A percentile compares a stretch with the other conserved stretches of the same genome.
phyloP scores from a whole-genome alignment of 345 rosid genomes.

The Tarenaya hassleriana region DNA sequence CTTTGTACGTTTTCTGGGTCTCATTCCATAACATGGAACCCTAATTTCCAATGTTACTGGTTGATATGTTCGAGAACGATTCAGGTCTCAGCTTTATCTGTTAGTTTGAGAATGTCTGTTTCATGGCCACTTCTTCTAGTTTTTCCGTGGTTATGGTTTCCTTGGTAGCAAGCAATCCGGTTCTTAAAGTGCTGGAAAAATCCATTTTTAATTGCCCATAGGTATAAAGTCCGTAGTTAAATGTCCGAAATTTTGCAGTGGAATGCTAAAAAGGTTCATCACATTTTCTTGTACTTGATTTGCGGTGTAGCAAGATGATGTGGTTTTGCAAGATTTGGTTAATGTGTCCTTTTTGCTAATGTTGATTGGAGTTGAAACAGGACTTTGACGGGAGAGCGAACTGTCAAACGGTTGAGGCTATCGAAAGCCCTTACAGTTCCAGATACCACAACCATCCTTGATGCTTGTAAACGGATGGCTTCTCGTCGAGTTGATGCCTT shows the following conservation, averaged over 20 bases:
- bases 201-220: too few relatives aligned
- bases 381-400: slow-evolving; percentile 77
- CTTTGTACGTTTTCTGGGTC: slow-evolving; percentile 37
- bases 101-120: slow-evolving; percentile 4
- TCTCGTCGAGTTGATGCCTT: slow-evolving; percentile 92
- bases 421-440: slow-evolving; percentile 93
- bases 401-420: slow-evolving; percentile 79
- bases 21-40: background rate
- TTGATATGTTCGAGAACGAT: background rate
- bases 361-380: slow-evolving; percentile 31
- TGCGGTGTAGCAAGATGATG: too few relatives aligned
- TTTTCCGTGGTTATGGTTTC: slow-evolving; percentile 2
- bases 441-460: slow-evolving; percentile 64
- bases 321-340: background rate
- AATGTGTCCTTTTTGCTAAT: background rate
- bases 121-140: background rate
- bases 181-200: too few relatives aligned
- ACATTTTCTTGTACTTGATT: background rate
- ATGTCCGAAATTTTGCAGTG: too few relatives aligned
- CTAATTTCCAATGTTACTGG: background rate
- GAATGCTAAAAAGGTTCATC: too few relatives aligned
- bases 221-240: too few relatives aligned
- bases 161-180: background rate
- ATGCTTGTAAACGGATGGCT: slow-evolving; percentile 95
- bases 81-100: background rate